These are phyloP conservation scores for Aspergillus ellipticus DNA, from an alignment of 495 filamentous ascomycete genomes.

Conservation along the genomic window DNA sequence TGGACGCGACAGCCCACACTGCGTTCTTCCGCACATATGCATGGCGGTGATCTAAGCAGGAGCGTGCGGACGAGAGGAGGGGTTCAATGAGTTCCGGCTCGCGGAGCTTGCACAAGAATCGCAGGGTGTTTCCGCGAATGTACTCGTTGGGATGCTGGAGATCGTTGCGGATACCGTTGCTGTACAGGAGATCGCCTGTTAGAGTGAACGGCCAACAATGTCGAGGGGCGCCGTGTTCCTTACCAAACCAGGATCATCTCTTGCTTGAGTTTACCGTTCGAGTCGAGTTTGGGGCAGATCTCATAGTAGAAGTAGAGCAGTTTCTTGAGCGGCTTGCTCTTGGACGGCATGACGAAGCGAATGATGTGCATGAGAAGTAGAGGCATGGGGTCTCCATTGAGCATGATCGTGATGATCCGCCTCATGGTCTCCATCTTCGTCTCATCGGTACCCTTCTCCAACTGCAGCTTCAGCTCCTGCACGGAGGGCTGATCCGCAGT, in stretches of 20 bases:
- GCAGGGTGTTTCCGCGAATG: slow-evolving; percentile 91
- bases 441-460: slow-evolving; percentile 97
- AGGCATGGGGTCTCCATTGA: slow-evolving; percentile 96
- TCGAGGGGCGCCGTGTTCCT: slow-evolving; percentile 22
- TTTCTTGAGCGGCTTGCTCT: slow-evolving; percentile 95
- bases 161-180: slow-evolving; percentile 97
- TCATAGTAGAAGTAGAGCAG: slow-evolving; percentile 99
- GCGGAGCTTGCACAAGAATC: slow-evolving; percentile 93
- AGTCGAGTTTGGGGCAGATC: slow-evolving; percentile 93
- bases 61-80: slow-evolving; percentile 82
- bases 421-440: slow-evolving; percentile 98
- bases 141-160: slow-evolving; percentile 98
- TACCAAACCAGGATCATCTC: slow-evolving; percentile 99
- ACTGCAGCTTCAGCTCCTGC: slow-evolving; percentile 85
- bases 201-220: slow-evolving; percentile 7
- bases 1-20: slow-evolving; percentile 89
- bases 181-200: slow-evolving; percentile 33
- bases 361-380: slow-evolving; percentile 99
- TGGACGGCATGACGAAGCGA: slow-evolving; percentile 98
- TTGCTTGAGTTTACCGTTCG: slow-evolving; percentile 90
- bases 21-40: slow-evolving; percentile 98
- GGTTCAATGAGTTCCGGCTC: slow-evolving; percentile 97
- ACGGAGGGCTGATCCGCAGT: slow-evolving; percentile 83
- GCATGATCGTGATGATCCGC: slow-evolving; percentile 92
- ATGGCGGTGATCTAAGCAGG: slow-evolving; percentile 91